Base-by-base conservation (phyloP, 176 grass and related monocot species). In the Poa pratensis region DNA sequence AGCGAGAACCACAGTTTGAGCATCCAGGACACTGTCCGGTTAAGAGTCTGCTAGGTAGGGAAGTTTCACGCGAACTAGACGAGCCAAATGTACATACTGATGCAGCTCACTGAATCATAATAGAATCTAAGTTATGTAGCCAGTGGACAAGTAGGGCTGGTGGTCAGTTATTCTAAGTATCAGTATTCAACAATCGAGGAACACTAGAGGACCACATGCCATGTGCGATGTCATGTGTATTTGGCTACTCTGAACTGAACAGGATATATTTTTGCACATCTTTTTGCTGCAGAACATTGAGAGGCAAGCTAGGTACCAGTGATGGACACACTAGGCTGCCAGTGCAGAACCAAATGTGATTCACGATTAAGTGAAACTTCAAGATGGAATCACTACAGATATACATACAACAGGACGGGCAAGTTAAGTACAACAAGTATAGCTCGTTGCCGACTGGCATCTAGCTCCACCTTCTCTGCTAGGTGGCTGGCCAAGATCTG, bases 181-280 rank as follows among this genome's bases (percentile, higher is more conserved):
- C 76, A 71, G 18, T 2, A 65, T 15, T 69, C 51, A 70, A 13
- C 15, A 32, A 66, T 34, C 28, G 26, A 12, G 48, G 11, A 86
- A 34, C 62, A 32, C 23, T 74, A 34, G 15, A 64, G 67, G 43
- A 55, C 65, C 57, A 87, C 85, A 81, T 81, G 85, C 53, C 71
- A 39, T 45, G 52, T 79, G 55, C 19, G 17, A 78, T 10, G 54
- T 13, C 18, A 20, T 54, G 37, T 42, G 53, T 42, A 18, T 39
- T 58, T 59, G 55, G 53, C 34, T 18, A 79, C 14, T 79, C n/a
- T 48, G 77, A 63, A 7, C 12, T 64, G 11, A 78, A 42, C 18
- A 43, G 59, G 76, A 37, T 62, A 61, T 28, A 12, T 34, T 16
- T 32, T 6, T 65, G 14, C 30, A 32, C 27, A 65, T 26, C 3